Evolutionary conservation across 208 protist genomes (phyloP), one percentile per base, ranked within the genome.

Genomic region (Wallacemonas collosoma): DNA sequence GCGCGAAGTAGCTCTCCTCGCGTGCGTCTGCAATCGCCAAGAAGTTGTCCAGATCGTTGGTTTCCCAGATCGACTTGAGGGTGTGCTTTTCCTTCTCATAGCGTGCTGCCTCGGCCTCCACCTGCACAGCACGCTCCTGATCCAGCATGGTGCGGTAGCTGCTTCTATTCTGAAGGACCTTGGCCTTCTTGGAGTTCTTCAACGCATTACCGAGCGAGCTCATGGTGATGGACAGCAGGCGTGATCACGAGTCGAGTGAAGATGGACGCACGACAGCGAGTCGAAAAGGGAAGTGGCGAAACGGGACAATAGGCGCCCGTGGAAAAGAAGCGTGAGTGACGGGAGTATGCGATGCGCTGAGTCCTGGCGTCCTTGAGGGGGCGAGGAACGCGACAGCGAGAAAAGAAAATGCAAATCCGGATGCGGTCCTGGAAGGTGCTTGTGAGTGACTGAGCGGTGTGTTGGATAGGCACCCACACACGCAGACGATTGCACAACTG

Each of bases 1-100:
- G 89, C 2, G 91, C 90, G 48, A 87, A 83, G 82, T 93, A 97
- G 47, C 90, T 87, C 69, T 89, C 75, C 76, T 96, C 88, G n/a
- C 87, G 87, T 43, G 86, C 85, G 72, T 97, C 91, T 5, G 93
- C 90, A 64, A 93, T 95, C 47, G 82, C 68, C 11, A 97, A 76
- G 54, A 97, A 96, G 72, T 94, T 83, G 39, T 96, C 88, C 6
- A 97, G 73, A 44, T 93, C 86, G 69, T 86, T 97, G 3, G 87
- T 93, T 67, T 96, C 90, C 89, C 90, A 96, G 60, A 97, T 93
- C 61, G 89, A 95, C 80, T 95, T 85, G 26, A 97, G 83, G 50
- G 68, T 69, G 8, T 63, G 45, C n/a, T 80, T 83, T 44, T 65
- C 66, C 68, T 65, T 68, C 38, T 85, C 75, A 73, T 88, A 79